Evolutionary conservation across 1,139 yeast genomes (phyloP).

Genomic region (Blastobotrys aristatus): DNA sequence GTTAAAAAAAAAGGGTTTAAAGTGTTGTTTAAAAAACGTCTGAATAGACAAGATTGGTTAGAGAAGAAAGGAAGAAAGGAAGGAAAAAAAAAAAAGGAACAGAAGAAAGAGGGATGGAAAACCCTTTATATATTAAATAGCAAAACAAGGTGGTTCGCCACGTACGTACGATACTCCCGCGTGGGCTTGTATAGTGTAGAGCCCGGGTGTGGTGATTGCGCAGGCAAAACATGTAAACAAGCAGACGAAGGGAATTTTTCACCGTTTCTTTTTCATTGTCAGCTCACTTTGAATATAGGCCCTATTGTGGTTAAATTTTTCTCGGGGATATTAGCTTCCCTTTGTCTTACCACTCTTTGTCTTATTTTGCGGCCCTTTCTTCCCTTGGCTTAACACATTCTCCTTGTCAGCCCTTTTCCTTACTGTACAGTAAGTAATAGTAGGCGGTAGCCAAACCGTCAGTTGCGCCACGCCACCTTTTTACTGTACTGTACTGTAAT

Average conservation of each 20-base stretch:
- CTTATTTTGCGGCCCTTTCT: not conserved
- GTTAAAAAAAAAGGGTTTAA: not conserved
- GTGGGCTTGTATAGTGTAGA: no score
- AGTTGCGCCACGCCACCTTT: no score
- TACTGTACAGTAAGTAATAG: no score
- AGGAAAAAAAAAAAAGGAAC: not conserved
- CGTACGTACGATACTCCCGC: no score
- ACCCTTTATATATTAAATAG: constrained; percentile 3
- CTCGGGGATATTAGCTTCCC: constrained; percentile 7
- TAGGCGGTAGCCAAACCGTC: no score
- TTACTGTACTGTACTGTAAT: not conserved
- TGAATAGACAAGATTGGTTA: not conserved
- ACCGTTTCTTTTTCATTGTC: not conserved
- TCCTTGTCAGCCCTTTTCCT: no score
- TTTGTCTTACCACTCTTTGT: constrained; percentile 8
- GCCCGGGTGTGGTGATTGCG: not conserved
- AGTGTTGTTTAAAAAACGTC: not conserved
- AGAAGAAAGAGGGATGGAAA: not conserved
- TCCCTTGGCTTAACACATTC: not conserved
- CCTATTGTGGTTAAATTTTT: not conserved
- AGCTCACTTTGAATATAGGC: not conserved
- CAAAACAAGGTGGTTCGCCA: not conserved
- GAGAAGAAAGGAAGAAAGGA: not conserved
- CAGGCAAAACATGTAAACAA: not conserved
- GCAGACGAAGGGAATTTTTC: no score